Percentiles rank a stretch among this genome's conserved stretches.
Evolutionary conservation across 108 stramenopile genomes (phyloP).

Genomic region (Schizochytrium sp.): DNA sequence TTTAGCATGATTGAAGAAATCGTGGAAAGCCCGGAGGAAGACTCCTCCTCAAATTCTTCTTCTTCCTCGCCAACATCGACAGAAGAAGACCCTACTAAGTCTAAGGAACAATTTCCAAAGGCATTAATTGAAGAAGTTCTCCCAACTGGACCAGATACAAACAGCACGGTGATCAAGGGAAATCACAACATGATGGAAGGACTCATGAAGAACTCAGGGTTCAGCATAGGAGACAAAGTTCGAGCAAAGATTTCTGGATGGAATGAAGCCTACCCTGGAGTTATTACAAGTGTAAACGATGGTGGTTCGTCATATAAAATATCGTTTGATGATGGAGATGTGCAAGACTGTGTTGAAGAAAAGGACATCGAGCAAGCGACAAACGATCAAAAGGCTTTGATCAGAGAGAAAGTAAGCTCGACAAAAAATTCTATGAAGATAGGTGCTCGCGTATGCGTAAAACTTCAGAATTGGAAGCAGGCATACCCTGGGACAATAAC

Average conservation of each 20-base stretch:
- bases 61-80: background rate
- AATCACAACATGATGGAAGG: background rate
- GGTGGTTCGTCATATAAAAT: background rate
- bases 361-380: background rate
- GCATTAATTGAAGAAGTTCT: background rate
- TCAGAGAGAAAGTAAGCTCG: background rate
- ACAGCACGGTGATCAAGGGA: background rate
- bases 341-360: background rate
- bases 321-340: constrained; percentile 37
- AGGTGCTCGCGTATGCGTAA: background rate
- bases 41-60: background rate
- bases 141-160: background rate
- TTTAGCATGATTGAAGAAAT: background rate
- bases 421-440: background rate
- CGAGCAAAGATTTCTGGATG: background rate
- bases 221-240: background rate
- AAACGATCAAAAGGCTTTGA: background rate
- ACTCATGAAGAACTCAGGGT: background rate
- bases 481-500: background rate
- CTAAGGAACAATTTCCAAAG: background rate
- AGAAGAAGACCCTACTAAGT: background rate
- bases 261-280: constrained; percentile 15
- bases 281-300: background rate
- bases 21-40: background rate
- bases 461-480: constrained; percentile 31